Evolutionary conservation across 108 stramenopile genomes (phyloP).

Genomic region (Pseudonitzschia delicatissima): DNA sequence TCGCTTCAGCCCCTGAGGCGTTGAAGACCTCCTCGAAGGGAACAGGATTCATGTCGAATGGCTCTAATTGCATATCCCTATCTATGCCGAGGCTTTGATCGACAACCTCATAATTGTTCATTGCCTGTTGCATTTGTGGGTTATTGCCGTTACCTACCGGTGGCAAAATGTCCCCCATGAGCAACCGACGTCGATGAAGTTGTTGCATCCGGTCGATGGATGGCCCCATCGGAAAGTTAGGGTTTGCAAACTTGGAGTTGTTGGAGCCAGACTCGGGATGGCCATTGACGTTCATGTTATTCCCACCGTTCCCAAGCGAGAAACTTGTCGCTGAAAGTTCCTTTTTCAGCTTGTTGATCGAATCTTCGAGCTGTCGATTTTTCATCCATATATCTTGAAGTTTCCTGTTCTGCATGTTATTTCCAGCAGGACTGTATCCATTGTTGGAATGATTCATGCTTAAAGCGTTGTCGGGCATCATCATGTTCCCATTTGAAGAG

Average conservation of each 20-base stretch:
- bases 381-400: background rate
- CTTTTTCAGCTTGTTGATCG: background rate
- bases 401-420: background rate
- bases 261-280: background rate
- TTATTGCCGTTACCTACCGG: too few species aligned
- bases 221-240: background rate
- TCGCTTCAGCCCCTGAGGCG: background rate
- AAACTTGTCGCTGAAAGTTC: conserved; percentile 2
- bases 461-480: too few species aligned
- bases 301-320: background rate
- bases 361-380: background rate
- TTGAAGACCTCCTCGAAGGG: conserved; percentile 15
- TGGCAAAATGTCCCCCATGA: background rate
- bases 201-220: conserved; percentile 8
- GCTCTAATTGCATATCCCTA: background rate
- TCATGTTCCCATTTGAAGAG: too few species aligned
- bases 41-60: conserved; percentile 4
- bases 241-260: background rate
- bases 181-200: background rate
- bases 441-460: too few species aligned
- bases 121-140: too few species aligned
- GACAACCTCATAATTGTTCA: too few species aligned
- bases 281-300: background rate
- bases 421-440: too few species aligned
- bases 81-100: too few species aligned